These are phyloP conservation scores for Crithidia sp. DNA, from an alignment of 208 protist species.

Conservation along the genomic window DNA sequence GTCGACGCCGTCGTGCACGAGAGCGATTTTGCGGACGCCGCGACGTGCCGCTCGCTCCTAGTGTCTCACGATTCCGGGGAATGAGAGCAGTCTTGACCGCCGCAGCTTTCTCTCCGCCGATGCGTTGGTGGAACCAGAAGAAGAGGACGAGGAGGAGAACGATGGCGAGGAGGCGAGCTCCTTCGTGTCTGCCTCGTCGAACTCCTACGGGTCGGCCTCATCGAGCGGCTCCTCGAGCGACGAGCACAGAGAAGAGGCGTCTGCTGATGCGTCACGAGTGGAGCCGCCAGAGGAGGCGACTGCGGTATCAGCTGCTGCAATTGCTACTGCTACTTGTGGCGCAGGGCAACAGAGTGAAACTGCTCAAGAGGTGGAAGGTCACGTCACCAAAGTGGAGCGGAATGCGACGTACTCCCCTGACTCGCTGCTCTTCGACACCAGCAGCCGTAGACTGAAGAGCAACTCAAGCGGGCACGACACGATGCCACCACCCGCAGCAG, in stretches of 20 bases:
- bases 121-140: not conserved
- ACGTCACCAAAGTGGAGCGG: no score
- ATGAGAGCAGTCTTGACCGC: slow-evolving; percentile 4
- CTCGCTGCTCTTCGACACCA: no score
- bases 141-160: not conserved
- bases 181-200: not conserved
- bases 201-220: not conserved
- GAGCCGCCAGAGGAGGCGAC: not conserved
- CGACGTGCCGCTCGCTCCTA: not conserved
- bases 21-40: no score
- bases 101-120: slow-evolving; percentile 12
- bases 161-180: not conserved
- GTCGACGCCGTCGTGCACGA: not conserved
- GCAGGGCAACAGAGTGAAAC: no score
- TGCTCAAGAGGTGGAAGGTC: no score
- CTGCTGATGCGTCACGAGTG: not conserved
- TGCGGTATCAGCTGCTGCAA: no score
- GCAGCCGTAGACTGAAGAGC: no score
- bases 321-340: no score
- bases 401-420: no score
- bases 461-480: no score
- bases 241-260: not conserved
- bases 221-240: not conserved
- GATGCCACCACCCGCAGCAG: no score
- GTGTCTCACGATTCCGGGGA: not conserved